Percentiles rank a stretch among this genome's conserved stretches.
Evolutionary conservation across 305 asterid species (phyloP).

Genomic region (Striga hermonthica): DNA sequence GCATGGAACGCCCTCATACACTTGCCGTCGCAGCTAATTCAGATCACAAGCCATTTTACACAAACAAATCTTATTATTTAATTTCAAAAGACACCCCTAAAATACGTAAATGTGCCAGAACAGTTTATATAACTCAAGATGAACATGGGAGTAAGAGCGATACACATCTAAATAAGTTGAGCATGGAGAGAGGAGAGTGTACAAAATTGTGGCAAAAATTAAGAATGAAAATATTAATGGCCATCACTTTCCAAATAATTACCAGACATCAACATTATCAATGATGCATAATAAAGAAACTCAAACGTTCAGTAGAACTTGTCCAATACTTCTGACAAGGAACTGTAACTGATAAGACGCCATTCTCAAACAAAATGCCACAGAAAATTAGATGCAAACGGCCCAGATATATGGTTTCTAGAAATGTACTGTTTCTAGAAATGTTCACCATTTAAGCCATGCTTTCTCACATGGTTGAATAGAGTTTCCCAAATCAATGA

Average conservation of each 20-base stretch:
- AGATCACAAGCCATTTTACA: slow-evolving; percentile 16
- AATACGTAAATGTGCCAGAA: neutral
- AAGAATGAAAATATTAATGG: neutral
- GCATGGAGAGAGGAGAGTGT: neutral
- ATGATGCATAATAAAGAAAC: neutral
- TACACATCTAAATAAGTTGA: slow-evolving; percentile 19
- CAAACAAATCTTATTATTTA: slow-evolving; percentile 10
- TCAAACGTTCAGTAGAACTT: neutral
- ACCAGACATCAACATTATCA: slow-evolving; percentile 9
- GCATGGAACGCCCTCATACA: slow-evolving; percentile 92
- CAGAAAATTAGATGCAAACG: neutral
- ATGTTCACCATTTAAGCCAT: slow-evolving; percentile 3
- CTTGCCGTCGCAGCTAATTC: slow-evolving; percentile 76
- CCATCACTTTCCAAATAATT: slow-evolving; percentile 7
- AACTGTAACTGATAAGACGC: neutral
- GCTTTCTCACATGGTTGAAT: neutral
- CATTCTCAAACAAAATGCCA: neutral
- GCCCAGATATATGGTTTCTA: neutral
- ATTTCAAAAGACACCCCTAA: slow-evolving; percentile 14
- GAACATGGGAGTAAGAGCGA: neutral
- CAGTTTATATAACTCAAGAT: slow-evolving; percentile 3
- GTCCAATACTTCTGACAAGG: neutral
- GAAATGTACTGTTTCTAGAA: neutral
- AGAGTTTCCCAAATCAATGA: neutral
- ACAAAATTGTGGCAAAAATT: neutral